Conservation (phyloP, 768 basidiomycete genomes). For the Kwoniella dejecticola region DNA sequence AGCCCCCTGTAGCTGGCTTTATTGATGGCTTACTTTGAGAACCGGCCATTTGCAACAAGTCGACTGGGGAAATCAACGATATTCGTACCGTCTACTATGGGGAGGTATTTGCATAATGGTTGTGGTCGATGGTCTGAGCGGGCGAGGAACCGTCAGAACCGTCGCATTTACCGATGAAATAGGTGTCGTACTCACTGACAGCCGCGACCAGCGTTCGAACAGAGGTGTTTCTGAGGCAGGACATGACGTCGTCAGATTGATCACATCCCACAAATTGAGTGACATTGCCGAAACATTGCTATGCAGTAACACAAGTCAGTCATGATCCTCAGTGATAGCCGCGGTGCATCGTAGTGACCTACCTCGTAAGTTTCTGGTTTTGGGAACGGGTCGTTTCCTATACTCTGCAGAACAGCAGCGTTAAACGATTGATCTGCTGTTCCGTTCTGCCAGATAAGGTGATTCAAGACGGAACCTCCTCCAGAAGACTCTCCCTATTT, state of each 20-base stretch:
- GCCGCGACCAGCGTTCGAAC: conserved; percentile 22
- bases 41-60: conserved; percentile 10
- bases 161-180: too few relatives aligned
- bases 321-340: too few relatives aligned
- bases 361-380: conserved; percentile 24
- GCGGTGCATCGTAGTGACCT: too few relatives aligned
- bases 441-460: conserved; percentile 60
- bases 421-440: conserved; percentile 19
- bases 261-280: conserved; percentile 28
- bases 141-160: neutral
- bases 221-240: conserved; percentile 19
- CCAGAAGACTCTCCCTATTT: conserved; percentile 57
- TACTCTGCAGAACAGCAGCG: conserved; percentile 33
- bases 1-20: too few relatives aligned
- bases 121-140: conserved; percentile 24
- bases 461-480: conserved; percentile 60
- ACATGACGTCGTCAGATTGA: conserved; percentile 20
- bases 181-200: conserved; percentile 35
- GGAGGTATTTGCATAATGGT: conserved; percentile 34
- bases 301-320: too few relatives aligned
- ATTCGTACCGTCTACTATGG: conserved; percentile 27
- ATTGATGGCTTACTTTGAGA: conserved; percentile 16
- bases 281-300: conserved; percentile 34
- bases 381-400: conserved; percentile 35
- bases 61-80: conserved; percentile 27